Evolutionary conservation across 352 stramenopile species (phyloP).

Genomic region (Globisporangium parvum): DNA sequence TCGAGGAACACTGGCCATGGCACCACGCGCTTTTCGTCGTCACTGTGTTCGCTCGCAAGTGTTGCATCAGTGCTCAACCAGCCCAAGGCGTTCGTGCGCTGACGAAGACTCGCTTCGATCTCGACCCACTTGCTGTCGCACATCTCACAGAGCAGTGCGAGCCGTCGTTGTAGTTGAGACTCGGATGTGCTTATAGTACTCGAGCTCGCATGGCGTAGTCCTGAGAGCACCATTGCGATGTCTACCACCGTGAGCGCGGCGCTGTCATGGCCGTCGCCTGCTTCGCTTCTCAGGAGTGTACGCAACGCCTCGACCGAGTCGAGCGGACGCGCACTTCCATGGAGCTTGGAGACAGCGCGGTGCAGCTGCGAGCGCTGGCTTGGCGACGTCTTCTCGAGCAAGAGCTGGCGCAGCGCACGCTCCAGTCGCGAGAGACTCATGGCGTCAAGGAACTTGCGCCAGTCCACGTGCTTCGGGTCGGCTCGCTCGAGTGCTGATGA

Average conservation of each 20-base stretch:
- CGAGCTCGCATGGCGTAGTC: conserved; percentile 4
- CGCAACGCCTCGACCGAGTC: conserved; percentile 1
- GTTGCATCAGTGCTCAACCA: conserved; percentile 1
- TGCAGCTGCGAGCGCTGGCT: neutral
- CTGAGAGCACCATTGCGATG: conserved; percentile 9
- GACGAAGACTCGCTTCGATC: conserved; percentile 4
- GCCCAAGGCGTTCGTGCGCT: neutral
- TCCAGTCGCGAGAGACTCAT: conserved; percentile 18
- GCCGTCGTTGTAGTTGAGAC: neutral
- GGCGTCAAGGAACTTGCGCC: conserved; percentile 16
- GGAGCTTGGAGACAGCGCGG: neutral
- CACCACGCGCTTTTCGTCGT: neutral
- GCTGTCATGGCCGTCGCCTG: neutral
- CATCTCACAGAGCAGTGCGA: conserved; percentile 10
- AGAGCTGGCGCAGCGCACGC: conserved; percentile 4
- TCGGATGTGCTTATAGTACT: neutral
- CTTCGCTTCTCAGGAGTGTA: neutral
- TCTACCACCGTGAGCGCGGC: conserved; percentile 3
- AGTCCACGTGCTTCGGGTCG: conserved; percentile 6
- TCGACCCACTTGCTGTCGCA: conserved; percentile 13
- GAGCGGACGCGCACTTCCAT: neutral
- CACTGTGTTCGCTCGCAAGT: neutral
- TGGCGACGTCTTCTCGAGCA: conserved; percentile 3
- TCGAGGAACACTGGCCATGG: neutral
- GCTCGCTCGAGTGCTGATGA: neutral